Evolutionary conservation across 495 filamentous ascomycete genomes (phyloP).

Genomic region (Neurospora sp.): DNA sequence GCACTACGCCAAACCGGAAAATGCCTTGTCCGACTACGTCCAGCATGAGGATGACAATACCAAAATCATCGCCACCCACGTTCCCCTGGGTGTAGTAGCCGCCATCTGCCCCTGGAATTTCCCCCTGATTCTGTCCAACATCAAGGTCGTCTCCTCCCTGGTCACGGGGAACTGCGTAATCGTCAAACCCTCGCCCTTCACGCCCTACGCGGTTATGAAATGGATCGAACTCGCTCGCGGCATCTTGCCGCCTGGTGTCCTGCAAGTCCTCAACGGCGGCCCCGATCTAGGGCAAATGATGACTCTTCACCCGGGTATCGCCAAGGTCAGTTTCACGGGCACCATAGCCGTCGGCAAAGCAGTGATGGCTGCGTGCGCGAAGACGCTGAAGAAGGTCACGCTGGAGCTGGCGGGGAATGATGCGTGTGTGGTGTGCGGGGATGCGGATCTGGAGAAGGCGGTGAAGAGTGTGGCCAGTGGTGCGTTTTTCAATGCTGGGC

Average conservation of each 20-base stretch:
- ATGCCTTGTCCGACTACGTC: conserved; percentile 12
- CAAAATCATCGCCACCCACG: conserved; percentile 38
- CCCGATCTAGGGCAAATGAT: conserved; percentile 52
- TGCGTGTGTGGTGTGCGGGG: conserved; percentile 51
- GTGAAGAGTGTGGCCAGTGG: conserved; percentile 41
- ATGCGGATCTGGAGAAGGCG: conserved; percentile 52
- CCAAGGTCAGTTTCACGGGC: conserved; percentile 62
- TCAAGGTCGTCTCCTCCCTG: conserved; percentile 46
- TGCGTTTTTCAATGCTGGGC: conserved; percentile 51
- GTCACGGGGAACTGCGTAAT: conserved; percentile 53
- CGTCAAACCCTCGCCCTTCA: conserved; percentile 54
- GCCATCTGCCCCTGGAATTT: conserved; percentile 59
- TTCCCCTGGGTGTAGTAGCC: conserved; percentile 42
- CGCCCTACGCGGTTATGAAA: conserved; percentile 58
- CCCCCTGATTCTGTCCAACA: conserved; percentile 42
- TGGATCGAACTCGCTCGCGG: conserved; percentile 49
- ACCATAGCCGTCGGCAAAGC: conserved; percentile 53
- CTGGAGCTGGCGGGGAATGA: conserved; percentile 57
- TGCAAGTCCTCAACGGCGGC: conserved; percentile 61
- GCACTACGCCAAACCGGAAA: background rate
- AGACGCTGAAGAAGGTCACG: conserved; percentile 47
- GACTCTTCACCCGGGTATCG: conserved; percentile 47
- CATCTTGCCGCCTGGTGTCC: conserved; percentile 53
- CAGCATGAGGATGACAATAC: conserved; percentile 42
- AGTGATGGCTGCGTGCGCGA: conserved; percentile 49